These are phyloP conservation scores for Parvularia atlantis DNA, from an alignment of 78 protist genomes.

Conservation along the genomic window DNA sequence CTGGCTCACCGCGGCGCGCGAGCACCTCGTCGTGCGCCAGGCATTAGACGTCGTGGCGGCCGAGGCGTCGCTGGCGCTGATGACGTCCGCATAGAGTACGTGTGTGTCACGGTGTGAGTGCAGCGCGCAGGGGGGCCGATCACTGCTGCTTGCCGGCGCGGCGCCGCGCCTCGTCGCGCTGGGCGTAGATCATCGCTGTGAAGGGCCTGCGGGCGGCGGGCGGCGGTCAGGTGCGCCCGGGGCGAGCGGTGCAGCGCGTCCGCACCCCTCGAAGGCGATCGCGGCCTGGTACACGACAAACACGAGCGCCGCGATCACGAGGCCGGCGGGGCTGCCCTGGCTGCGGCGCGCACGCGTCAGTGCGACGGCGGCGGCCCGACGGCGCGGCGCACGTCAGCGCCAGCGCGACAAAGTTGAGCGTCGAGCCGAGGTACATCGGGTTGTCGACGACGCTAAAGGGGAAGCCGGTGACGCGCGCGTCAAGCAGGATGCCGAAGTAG, in stretches of 20 bases:
- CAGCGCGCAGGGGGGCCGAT: too few species aligned
- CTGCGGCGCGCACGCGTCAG: not conserved
- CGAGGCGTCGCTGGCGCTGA: too few species aligned
- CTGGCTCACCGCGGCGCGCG: slow-evolving; percentile 3
- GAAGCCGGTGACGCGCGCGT: slow-evolving; percentile 60
- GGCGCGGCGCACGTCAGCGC: slow-evolving; percentile 2
- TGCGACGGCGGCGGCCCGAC: not conserved
- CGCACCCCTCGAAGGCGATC: slow-evolving; percentile 26
- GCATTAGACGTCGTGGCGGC: too few species aligned
- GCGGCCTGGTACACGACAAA: slow-evolving; percentile 40
- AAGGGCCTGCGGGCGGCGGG: slow-evolving; percentile 6
- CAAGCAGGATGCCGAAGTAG: slow-evolving; percentile 77
- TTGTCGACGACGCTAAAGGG: slow-evolving; percentile 64
- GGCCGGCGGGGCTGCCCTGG: slow-evolving; percentile 37
- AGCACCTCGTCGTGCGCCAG: not conserved
- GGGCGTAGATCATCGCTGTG: slow-evolving; percentile 10
- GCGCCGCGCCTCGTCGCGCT: not conserved
- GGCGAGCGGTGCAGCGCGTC: not conserved
- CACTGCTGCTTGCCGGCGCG: not conserved
- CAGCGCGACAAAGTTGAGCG: slow-evolving; percentile 46
- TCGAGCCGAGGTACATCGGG: slow-evolving; percentile 78
- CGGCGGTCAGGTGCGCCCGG: not conserved
- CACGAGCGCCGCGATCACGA: slow-evolving; percentile 21
- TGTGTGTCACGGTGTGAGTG: too few species aligned
- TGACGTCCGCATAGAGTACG: too few species aligned